phyloP scores from a whole-genome alignment of 805 yeast species.

The Saturnispora halmiae region DNA sequence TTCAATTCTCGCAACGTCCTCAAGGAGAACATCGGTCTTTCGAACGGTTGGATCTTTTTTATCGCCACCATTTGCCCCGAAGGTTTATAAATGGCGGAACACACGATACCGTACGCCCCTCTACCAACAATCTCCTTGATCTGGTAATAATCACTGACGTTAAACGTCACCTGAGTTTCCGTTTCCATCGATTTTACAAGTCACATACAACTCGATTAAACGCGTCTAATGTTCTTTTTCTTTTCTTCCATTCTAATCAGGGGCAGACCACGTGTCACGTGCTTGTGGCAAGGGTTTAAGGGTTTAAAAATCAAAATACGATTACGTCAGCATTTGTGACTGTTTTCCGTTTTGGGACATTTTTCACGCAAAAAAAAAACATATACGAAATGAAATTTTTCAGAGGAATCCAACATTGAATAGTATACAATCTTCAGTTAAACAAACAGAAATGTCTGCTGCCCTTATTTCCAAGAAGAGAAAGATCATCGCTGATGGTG shows the following conservation, averaged over 20 bases:
- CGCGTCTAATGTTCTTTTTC: not conserved
- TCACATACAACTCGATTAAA: not conserved
- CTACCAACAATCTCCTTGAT: constrained; percentile 82
- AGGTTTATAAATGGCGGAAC: constrained; percentile 82
- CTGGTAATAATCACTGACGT: constrained; percentile 81
- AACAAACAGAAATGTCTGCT: constrained; percentile 23
- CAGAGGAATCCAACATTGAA: not conserved
- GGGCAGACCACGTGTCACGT: constrained; percentile 1
- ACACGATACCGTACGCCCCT: constrained; percentile 94
- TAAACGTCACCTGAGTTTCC: constrained; percentile 44
- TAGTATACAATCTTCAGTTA: too few relatives aligned
- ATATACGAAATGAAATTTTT: constrained; percentile 9
- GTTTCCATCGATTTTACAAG: not conserved
- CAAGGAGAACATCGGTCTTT: constrained; percentile 77
- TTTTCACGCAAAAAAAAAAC: too few relatives aligned
- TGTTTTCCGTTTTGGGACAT: not conserved
- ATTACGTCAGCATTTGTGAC: too few relatives aligned
- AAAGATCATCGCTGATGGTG: constrained; percentile 99
- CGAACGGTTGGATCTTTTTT: constrained; percentile 89
- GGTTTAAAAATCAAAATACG: too few relatives aligned
- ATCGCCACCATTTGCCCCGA: constrained; percentile 88
- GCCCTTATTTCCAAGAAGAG: constrained; percentile 85
- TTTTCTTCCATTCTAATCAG: not conserved
- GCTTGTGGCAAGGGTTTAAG: not conserved
- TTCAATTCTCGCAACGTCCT: constrained; percentile 86